phyloP scores from a whole-genome alignment of 2,329 filamentous ascomycete genomes.

The Epichloe baconii region DNA sequence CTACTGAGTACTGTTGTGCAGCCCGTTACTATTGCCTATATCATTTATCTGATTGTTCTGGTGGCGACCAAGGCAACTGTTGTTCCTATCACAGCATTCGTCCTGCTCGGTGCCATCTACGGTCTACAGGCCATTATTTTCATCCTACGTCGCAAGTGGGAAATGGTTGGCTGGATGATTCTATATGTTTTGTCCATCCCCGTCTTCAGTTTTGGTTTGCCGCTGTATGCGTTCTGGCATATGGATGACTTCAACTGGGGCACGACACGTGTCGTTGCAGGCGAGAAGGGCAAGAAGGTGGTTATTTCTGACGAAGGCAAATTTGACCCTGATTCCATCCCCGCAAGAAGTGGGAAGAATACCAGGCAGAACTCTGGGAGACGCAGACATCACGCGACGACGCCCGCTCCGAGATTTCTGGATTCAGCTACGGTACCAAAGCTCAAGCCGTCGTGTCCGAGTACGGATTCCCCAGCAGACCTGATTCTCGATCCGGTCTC shows the following conservation, averaged over 20 bases:
- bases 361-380: slow-evolving; percentile 96
- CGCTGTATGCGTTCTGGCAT: slow-evolving; percentile 94
- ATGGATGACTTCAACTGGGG: slow-evolving; percentile 99
- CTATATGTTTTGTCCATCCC: slow-evolving; percentile 86
- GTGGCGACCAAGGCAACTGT: slow-evolving; percentile 47
- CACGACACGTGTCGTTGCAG: slow-evolving; percentile 93
- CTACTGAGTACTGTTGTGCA: slow-evolving; percentile 84
- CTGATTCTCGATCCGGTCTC: slow-evolving; percentile 40
- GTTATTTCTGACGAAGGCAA: slow-evolving; percentile 95
- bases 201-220: slow-evolving; percentile 80
- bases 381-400: slow-evolving; percentile 76
- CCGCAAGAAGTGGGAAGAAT: slow-evolving; percentile 98
- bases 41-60: slow-evolving; percentile 75
- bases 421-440: slow-evolving; percentile 88
- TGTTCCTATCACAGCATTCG: slow-evolving; percentile 74
- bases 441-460: slow-evolving; percentile 52
- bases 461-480: slow-evolving; percentile 51
- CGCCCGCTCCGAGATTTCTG: slow-evolving; percentile 75
- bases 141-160: slow-evolving; percentile 92
- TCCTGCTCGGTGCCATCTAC: slow-evolving; percentile 89
- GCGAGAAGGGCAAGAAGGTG: slow-evolving; percentile 83
- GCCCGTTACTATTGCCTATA: slow-evolving; percentile 81
- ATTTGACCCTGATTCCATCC: slow-evolving; percentile 85
- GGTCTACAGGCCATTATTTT: slow-evolving; percentile 96
- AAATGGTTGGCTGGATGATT: slow-evolving; percentile 99